Percentiles rank a stretch among this genome's conserved stretches.
Conservation (phyloP, 2,329 filamentous ascomycete species). For the Phoma sp. region DNA sequence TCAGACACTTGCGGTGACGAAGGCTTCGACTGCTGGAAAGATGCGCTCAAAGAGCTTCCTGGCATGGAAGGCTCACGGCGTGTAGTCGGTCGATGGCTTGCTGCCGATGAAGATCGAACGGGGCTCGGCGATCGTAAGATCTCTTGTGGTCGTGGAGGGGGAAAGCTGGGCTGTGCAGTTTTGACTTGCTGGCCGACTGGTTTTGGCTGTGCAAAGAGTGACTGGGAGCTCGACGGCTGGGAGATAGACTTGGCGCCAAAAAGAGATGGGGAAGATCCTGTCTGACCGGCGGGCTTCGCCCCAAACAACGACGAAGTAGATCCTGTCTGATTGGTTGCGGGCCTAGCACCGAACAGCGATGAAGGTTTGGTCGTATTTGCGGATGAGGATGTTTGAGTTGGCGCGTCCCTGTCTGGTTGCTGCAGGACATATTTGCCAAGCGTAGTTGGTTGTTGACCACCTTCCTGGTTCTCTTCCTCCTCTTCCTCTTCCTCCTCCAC, state of each 20-base stretch:
- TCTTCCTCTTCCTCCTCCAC: conserved; percentile 55
- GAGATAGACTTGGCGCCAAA: not conserved
- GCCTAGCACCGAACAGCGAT: not conserved
- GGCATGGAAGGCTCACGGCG: conserved; percentile 40
- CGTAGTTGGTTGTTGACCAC: conserved; percentile 3
- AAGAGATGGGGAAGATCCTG: not conserved
- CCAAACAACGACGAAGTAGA: not conserved
- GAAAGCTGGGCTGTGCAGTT: conserved; percentile 53
- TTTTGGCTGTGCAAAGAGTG: conserved; percentile 26
- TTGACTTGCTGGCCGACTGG: conserved; percentile 15
- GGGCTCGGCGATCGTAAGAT: conserved; percentile 77
- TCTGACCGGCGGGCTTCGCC: conserved; percentile 5
- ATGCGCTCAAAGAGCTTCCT: conserved; percentile 40
- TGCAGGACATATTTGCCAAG: conserved; percentile 16
- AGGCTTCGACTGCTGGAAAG: conserved; percentile 41
- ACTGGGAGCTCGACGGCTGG: conserved; percentile 5
- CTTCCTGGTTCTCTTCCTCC: conserved; percentile 12
- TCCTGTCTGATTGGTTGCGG: no score
- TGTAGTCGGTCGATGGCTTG: conserved; percentile 39
- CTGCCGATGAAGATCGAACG: conserved; percentile 63
- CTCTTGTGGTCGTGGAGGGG: conserved; percentile 54
- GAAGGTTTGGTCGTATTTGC: not conserved
- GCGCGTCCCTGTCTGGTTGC: not conserved
- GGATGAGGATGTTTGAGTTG: conserved; percentile 21
- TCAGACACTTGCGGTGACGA: conserved; percentile 45